Percentiles rank a stretch among this genome's conserved stretches.
Evolutionary conservation across 345 rosid genomes (phyloP).

Genomic region (Eucalyptus pauciflora): DNA sequence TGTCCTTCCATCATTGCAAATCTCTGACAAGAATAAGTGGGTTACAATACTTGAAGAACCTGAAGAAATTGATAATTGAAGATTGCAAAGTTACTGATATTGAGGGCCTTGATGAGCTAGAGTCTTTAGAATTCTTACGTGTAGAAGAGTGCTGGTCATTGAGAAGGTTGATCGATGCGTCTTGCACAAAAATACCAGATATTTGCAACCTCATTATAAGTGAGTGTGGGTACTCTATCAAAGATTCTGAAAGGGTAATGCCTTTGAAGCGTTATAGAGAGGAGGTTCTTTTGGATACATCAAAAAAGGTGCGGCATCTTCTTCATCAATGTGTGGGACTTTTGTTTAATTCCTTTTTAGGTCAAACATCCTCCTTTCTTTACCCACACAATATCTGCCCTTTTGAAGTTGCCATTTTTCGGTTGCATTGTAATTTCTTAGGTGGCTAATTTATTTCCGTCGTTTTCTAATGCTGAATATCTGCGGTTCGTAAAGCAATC

Average conservation of each 20-base stretch:
- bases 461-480: too few species aligned
- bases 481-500: background rate
- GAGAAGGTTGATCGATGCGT: rapidly evolving
- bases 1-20: rapidly evolving
- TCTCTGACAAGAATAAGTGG: too few species aligned
- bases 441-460: background rate
- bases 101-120: rapidly evolving
- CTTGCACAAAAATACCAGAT: too few species aligned
- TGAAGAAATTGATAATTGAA: too few species aligned
- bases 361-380: background rate
- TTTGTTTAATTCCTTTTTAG: background rate
- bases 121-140: rapidly evolving
- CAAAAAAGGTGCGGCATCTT: background rate
- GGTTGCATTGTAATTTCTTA: background rate
- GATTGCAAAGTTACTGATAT: too few species aligned
- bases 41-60: too few species aligned
- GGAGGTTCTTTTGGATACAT: background rate
- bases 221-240: background rate
- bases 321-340: background rate
- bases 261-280: background rate
- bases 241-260: rapidly evolving
- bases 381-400: background rate
- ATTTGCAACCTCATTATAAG: rapidly evolving
- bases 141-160: rapidly evolving
- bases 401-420: background rate